Conservation (phyloP, 768 basidiomycete species). For the Xanthoconium purpureum region DNA sequence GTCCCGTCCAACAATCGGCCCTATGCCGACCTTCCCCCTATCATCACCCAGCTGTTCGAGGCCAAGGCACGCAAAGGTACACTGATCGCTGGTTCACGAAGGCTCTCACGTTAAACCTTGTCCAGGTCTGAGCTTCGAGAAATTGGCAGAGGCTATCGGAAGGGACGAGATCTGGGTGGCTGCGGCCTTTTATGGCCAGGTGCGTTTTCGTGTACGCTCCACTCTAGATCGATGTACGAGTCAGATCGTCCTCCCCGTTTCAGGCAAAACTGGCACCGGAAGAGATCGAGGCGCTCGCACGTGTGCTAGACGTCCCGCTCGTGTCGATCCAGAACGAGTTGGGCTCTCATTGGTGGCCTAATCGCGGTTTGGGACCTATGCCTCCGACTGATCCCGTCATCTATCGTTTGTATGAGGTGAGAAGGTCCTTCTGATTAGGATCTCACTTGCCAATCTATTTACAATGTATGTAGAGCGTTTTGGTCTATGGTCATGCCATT, state of each 20-base stretch:
- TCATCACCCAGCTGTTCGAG: conserved; percentile 51
- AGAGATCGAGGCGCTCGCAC: conserved; percentile 53
- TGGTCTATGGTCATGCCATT: conserved; percentile 78
- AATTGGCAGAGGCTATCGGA: conserved; percentile 60
- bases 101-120: not conserved
- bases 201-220: conserved; percentile 24
- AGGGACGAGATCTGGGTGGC: conserved; percentile 83
- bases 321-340: conserved; percentile 41
- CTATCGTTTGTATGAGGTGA: conserved; percentile 78
- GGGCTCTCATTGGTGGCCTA: conserved; percentile 72
- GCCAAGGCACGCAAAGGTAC: conserved; percentile 67
- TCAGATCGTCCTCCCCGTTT: not conserved
- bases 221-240: not conserved
- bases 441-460: not conserved
- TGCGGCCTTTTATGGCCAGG: conserved; percentile 79
- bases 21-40: conserved; percentile 50
- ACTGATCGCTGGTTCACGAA: not conserved
- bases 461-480: conserved; percentile 45
- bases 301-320: conserved; percentile 48
- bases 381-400: conserved; percentile 78
- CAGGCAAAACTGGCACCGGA: conserved; percentile 68
- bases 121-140: conserved; percentile 65
- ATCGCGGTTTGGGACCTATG: conserved; percentile 61
- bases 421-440: not conserved
- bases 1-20: conserved; percentile 43